Conservation (phyloP, 1,284 basidiomycete species). For the Agroathelia rolfsii region DNA sequence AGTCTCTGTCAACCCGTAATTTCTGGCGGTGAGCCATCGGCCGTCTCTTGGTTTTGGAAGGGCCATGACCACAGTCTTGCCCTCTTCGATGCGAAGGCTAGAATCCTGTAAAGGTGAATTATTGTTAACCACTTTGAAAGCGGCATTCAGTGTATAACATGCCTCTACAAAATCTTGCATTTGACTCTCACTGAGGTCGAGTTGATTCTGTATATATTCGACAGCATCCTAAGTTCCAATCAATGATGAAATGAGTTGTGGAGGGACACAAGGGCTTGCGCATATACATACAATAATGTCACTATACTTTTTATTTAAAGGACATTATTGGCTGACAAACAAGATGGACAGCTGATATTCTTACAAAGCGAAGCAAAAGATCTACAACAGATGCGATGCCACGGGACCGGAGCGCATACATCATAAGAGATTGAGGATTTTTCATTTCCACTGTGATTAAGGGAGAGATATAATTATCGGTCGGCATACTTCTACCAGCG, state of each 20-base stretch:
- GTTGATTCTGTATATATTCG: conserved; percentile 35
- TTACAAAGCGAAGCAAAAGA: conserved; percentile 28
- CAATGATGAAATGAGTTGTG: background rate
- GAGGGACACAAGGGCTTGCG: background rate
- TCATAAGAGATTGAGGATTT: conserved; percentile 22
- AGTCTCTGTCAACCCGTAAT: conserved; percentile 34
- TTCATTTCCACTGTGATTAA: conserved; percentile 28
- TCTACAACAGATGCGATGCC: conserved; percentile 27
- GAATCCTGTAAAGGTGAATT: conserved; percentile 24
- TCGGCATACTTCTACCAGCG: no score
- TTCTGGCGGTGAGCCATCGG: conserved; percentile 28
- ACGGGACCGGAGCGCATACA: conserved; percentile 18
- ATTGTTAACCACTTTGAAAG: background rate
- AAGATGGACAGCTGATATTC: conserved; percentile 9
- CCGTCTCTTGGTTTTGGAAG: conserved; percentile 32
- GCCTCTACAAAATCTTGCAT: conserved; percentile 45
- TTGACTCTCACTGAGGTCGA: conserved; percentile 30
- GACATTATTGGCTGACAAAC: background rate
- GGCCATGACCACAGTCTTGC: conserved; percentile 36
- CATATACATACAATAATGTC: conserved; percentile 29
- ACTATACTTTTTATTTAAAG: conserved; percentile 25
- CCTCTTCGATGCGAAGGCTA: conserved; percentile 31
- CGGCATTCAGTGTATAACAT: background rate
- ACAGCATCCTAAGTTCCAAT: conserved; percentile 30
- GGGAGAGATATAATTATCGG: conserved; percentile 5